Evolutionary conservation across 257 asterid species (phyloP).

Genomic region (Scutellaria galericulata): DNA sequence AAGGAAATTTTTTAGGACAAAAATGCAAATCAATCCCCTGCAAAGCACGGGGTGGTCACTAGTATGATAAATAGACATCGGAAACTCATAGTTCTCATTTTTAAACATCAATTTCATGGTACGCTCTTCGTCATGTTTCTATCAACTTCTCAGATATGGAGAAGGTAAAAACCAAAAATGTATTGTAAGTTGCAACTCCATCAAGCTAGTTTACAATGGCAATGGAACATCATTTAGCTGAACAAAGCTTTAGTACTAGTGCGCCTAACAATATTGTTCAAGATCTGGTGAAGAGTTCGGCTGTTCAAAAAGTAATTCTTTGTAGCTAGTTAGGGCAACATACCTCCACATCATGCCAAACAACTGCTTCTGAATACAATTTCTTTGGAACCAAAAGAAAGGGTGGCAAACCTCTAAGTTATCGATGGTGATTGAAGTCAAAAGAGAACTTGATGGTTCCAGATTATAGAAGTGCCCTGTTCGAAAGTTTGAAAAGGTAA

Average conservation of each 20-base stretch:
- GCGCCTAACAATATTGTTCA: constrained; percentile 1
- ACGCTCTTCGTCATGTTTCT: neutral
- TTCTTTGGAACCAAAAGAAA: neutral
- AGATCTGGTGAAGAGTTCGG: constrained; percentile 3
- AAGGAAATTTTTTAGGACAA: too few relatives aligned
- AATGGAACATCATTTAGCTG: constrained; percentile 8
- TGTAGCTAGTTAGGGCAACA: constrained; percentile 1
- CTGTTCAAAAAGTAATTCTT: constrained; percentile 8
- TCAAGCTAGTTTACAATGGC: neutral
- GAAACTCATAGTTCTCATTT: neutral
- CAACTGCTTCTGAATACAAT: constrained; percentile 13
- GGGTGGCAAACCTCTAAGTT: neutral
- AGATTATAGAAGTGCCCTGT: constrained; percentile 28
- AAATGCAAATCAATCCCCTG: too few relatives aligned
- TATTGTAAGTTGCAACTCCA: neutral
- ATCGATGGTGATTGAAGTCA: neutral
- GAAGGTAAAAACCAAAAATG: constrained; percentile 13
- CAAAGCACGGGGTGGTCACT: too few relatives aligned
- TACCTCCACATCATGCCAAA: constrained; percentile 8
- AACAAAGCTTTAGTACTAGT: constrained; percentile 3
- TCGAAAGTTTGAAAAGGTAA: neutral
- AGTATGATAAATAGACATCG: neutral
- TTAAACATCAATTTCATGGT: neutral
- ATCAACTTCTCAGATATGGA: neutral
- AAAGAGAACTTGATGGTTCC: neutral